These are phyloP conservation scores for Chenopodium album DNA, from an alignment of 148 eudicot genomes.

Conservation along the genomic window DNA sequence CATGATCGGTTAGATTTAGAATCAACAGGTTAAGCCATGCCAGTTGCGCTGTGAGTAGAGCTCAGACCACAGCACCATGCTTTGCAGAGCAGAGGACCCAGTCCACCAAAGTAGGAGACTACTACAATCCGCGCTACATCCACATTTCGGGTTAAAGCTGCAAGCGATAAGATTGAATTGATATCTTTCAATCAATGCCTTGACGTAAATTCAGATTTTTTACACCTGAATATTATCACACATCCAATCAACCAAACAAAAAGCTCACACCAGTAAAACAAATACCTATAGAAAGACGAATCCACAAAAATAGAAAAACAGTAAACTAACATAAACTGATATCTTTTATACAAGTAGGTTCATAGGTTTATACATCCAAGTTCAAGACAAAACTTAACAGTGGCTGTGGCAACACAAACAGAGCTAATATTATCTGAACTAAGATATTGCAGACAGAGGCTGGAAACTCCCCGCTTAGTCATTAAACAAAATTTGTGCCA, in stretches of 20 bases:
- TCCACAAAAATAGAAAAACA: not conserved
- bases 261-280: not conserved
- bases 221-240: not conserved
- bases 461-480: not conserved
- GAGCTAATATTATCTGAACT: not conserved
- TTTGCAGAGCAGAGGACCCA: not conserved
- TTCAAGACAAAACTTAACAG: slow-evolving; percentile 6
- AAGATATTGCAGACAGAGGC: not conserved
- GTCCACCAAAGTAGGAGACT: not conserved
- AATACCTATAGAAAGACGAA: not conserved
- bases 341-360: slow-evolving; percentile 3
- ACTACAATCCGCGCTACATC: not conserved
- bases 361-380: not conserved
- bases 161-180: not conserved
- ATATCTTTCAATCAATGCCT: not conserved
- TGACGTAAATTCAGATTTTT: not conserved
- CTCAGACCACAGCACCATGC: not conserved
- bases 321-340: not conserved
- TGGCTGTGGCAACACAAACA: not conserved
- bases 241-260: not conserved
- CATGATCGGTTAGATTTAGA: not conserved
- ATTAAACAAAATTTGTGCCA: not conserved
- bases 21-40: not conserved
- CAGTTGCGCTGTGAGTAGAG: not conserved
- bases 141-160: no score